These are phyloP conservation scores for Gigaspora rosea DNA, from an alignment of 192 early-diverging fungal genomes.

Conservation along the genomic window DNA sequence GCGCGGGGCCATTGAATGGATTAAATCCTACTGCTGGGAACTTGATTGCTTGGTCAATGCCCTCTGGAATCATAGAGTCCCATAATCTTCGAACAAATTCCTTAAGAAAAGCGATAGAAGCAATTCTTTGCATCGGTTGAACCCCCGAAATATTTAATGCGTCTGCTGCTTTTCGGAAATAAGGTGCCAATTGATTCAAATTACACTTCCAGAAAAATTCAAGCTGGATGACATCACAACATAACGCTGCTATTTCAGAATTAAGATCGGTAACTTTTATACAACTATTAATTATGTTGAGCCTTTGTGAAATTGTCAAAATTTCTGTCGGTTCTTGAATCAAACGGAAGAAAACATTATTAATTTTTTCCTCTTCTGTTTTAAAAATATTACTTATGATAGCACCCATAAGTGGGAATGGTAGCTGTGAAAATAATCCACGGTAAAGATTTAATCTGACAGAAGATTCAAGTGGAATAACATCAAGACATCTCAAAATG, in stretches of 20 bases:
- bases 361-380: neutral
- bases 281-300: conserved; percentile 6
- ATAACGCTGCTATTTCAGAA: neutral
- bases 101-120: conserved; percentile 30
- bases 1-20: neutral
- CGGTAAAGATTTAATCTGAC: conserved; percentile 13
- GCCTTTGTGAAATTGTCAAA: neutral
- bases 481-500: conserved; percentile 15
- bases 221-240: conserved; percentile 29
- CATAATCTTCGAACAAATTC: conserved; percentile 25
- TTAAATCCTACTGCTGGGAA: neutral
- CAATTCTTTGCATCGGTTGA: conserved; percentile 28
- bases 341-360: neutral
- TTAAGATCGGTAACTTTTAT: neutral
- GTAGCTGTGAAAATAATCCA: conserved; percentile 10
- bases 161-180: conserved; percentile 1
- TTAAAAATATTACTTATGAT: conserved; percentile 15
- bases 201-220: conserved; percentile 23
- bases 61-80: neutral
- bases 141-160: neutral
- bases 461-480: conserved; percentile 6
- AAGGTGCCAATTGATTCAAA: neutral
- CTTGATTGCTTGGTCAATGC: neutral
- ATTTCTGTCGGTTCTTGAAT: neutral
- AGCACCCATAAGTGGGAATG: conserved; percentile 15